These are phyloP conservation scores for Rhizophora apiculata DNA, from an alignment of 345 rosid species.

Conservation along the genomic window DNA sequence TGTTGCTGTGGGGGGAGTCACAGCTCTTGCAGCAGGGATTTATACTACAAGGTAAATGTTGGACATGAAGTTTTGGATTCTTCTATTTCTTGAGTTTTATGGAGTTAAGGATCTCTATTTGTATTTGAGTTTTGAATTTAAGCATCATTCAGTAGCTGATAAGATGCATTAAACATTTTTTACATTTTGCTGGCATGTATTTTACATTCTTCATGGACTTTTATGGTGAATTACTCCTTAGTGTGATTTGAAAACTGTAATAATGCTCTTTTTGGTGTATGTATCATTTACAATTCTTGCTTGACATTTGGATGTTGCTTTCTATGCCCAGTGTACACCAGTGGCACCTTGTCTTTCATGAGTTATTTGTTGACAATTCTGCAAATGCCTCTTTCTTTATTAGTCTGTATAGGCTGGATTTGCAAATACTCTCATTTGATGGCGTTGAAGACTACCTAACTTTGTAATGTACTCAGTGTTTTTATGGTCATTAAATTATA, in stretches of 20 bases:
- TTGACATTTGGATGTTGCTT: not conserved
- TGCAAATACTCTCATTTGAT: not conserved
- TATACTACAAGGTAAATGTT: conserved; percentile 81
- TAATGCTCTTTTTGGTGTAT: no score
- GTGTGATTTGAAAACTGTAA: no score
- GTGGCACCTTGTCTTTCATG: no score
- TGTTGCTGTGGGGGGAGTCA: conserved; percentile 91
- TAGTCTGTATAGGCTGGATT: not conserved
- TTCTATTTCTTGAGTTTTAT: not conserved
- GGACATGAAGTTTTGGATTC: not conserved
- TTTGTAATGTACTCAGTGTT: not conserved
- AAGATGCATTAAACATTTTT: no score
- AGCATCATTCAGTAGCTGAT: not conserved
- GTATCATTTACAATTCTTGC: not conserved
- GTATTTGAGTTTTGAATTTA: not conserved
- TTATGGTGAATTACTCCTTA: no score
- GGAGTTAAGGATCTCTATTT: not conserved
- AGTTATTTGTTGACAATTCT: no score
- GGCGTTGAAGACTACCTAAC: not conserved
- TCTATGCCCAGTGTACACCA: no score
- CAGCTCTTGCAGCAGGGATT: conserved; percentile 97
- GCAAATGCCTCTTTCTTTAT: not conserved
- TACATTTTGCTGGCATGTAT: no score
- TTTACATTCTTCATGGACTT: no score
- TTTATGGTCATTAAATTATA: not conserved